Conservation (phyloP, 2,329 filamentous ascomycete genomes). For the Juglanconis juglandina region DNA sequence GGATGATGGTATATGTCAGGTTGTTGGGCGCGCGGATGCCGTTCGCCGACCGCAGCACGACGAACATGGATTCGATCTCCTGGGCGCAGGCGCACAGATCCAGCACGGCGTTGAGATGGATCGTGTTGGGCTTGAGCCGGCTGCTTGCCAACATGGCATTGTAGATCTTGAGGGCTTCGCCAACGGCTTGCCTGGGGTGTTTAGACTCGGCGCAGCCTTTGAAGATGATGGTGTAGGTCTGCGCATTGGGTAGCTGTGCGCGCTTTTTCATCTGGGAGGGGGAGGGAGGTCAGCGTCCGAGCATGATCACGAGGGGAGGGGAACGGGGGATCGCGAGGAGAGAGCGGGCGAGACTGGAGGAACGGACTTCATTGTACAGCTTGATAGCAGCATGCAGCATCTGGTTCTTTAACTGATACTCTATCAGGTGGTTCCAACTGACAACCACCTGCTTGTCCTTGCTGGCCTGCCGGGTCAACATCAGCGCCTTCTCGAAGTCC, state of each 20-base stretch:
- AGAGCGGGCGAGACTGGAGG: background rate
- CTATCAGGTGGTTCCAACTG: constrained; percentile 84
- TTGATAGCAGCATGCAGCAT: constrained; percentile 66
- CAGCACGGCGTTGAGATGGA: constrained; percentile 86
- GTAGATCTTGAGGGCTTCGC: constrained; percentile 72
- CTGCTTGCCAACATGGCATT: constrained; percentile 65
- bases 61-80: constrained; percentile 79
- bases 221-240: constrained; percentile 83
- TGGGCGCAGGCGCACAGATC: constrained; percentile 71
- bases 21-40: constrained; percentile 62
- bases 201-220: constrained; percentile 64
- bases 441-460: constrained; percentile 63
- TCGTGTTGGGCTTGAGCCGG: constrained; percentile 66
- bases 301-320: background rate
- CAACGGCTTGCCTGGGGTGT: constrained; percentile 57
- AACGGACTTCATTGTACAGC: constrained; percentile 78
- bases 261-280: constrained; percentile 84
- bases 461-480: constrained; percentile 67
- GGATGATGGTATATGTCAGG: constrained; percentile 76
- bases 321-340: background rate
- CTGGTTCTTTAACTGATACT: constrained; percentile 61
- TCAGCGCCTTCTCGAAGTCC: constrained; percentile 63
- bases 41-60: constrained; percentile 69
- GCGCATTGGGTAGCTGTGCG: constrained; percentile 71
- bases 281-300: constrained; percentile 19